phyloP scores from a whole-genome alignment of 2,329 filamentous ascomycete genomes.

The Fusarium sp. region DNA sequence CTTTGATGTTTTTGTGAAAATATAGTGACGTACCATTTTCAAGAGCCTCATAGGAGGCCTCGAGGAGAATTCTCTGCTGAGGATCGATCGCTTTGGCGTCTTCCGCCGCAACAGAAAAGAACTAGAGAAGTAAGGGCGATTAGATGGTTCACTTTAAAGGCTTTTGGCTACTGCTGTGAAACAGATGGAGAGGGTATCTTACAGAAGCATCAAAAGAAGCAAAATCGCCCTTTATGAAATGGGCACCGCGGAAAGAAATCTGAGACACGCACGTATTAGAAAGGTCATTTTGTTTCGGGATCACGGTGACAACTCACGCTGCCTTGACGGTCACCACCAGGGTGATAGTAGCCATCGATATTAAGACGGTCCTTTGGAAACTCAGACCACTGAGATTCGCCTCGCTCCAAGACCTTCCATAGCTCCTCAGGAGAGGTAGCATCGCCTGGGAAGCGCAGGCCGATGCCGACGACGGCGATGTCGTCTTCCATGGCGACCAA shows the following conservation, averaged over 20 bases:
- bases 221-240: conserved; percentile 62
- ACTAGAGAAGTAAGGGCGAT: conserved; percentile 50
- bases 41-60: conserved; percentile 62
- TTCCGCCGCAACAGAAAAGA: conserved; percentile 62
- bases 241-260: conserved; percentile 61
- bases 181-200: conserved; percentile 36
- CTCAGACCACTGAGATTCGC: conserved; percentile 60
- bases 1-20: too few relatives aligned
- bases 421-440: conserved; percentile 57
- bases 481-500: conserved; percentile 51
- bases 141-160: conserved; percentile 1
- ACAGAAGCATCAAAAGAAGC: conserved; percentile 62
- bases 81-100: conserved; percentile 65
- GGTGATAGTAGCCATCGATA: conserved; percentile 64
- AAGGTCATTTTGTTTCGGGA: background rate
- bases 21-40: conserved; percentile 55
- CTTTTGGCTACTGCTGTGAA: background rate
- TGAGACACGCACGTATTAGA: conserved; percentile 35
- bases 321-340: conserved; percentile 60
- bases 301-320: conserved; percentile 52
- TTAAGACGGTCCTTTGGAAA: conserved; percentile 63
- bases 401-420: conserved; percentile 60
- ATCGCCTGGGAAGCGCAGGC: conserved; percentile 63
- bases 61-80: conserved; percentile 63
- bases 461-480: conserved; percentile 64